Conservation (phyloP, 1,284 basidiomycete species). For the Vanrija humicola region DNA sequence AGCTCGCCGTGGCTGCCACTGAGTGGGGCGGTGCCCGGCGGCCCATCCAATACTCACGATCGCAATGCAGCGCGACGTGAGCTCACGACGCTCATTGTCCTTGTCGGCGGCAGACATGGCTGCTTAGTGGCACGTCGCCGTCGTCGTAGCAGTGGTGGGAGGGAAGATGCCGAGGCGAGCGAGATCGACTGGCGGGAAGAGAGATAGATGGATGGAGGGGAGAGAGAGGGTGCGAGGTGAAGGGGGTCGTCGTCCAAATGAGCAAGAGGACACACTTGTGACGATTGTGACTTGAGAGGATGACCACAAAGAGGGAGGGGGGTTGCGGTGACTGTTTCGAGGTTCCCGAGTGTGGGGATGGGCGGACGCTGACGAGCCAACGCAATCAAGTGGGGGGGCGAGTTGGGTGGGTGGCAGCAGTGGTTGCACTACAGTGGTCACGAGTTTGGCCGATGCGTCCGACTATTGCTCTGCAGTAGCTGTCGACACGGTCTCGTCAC, state of each 20-base stretch:
- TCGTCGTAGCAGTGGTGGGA: background rate
- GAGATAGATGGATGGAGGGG: background rate
- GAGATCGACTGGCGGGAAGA: background rate
- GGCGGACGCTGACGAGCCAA: background rate
- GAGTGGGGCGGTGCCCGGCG: too few species aligned
- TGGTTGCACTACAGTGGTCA: too few species aligned
- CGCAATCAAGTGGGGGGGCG: background rate
- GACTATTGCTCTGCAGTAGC: too few species aligned
- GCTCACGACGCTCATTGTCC: slow-evolving; percentile 57
- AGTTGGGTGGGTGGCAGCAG: too few species aligned
- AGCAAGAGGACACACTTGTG: too few species aligned
- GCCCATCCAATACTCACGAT: slow-evolving; percentile 52
- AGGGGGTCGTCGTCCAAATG: too few species aligned
- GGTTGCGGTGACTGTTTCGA: background rate
- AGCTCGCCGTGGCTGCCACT: background rate
- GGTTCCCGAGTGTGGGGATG: background rate
- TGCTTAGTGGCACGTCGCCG: slow-evolving; percentile 14
- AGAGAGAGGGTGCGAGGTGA: too few species aligned
- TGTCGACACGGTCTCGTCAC: too few species aligned
- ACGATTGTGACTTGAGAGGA: too few species aligned
- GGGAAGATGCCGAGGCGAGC: background rate
- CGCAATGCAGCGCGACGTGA: slow-evolving; percentile 94
- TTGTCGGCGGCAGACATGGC: slow-evolving; percentile 28
- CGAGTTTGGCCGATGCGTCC: too few species aligned
- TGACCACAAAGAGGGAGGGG: background rate